A percentile compares a stretch with the other conserved stretches of the same genome.
These are phyloP conservation scores for Tylopilus orsonianus DNA, from an alignment of 1,284 basidiomycete species.

Conservation along the genomic window DNA sequence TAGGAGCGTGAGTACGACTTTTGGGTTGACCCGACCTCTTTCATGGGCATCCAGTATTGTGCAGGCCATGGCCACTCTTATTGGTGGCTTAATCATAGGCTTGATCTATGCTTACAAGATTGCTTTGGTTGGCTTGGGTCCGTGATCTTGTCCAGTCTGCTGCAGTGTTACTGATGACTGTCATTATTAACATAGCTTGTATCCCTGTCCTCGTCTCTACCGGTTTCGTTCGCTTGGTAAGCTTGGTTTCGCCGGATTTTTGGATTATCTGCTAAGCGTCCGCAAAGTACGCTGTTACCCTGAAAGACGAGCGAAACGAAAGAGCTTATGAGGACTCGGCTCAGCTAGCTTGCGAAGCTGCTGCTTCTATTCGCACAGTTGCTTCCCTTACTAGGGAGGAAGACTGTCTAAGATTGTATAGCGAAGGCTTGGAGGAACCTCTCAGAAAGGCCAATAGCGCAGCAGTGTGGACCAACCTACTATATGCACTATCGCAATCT, in stretches of 20 bases:
- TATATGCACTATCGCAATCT: constrained; percentile 83
- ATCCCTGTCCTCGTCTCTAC: constrained; percentile 81
- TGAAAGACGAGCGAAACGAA: not conserved
- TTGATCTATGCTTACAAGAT: constrained; percentile 81
- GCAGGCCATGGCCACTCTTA: constrained; percentile 73
- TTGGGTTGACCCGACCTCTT: not conserved
- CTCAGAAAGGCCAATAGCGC: constrained; percentile 64
- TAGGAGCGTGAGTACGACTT: constrained; percentile 59
- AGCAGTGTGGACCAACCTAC: constrained; percentile 69
- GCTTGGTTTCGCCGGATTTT: constrained; percentile 25
- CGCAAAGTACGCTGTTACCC: not conserved
- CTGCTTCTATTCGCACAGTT: constrained; percentile 92
- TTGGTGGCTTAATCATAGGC: constrained; percentile 77
- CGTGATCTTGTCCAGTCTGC: constrained; percentile 21
- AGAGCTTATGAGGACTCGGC: constrained; percentile 60
- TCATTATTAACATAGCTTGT: constrained; percentile 56
- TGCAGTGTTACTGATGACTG: constrained; percentile 18
- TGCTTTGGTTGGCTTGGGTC: constrained; percentile 72
- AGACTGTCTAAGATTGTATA: constrained; percentile 75
- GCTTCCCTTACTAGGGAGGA: constrained; percentile 87
- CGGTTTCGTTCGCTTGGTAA: constrained; percentile 84
- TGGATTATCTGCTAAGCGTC: not conserved
- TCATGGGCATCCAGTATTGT: constrained; percentile 56
- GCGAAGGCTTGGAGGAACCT: constrained; percentile 71
- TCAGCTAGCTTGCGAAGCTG: constrained; percentile 91